Percentiles rank a stretch among this genome's conserved stretches.
Evolutionary conservation across 257 asterid genomes (phyloP).

Genomic region (Fraxinus cuspidata): DNA sequence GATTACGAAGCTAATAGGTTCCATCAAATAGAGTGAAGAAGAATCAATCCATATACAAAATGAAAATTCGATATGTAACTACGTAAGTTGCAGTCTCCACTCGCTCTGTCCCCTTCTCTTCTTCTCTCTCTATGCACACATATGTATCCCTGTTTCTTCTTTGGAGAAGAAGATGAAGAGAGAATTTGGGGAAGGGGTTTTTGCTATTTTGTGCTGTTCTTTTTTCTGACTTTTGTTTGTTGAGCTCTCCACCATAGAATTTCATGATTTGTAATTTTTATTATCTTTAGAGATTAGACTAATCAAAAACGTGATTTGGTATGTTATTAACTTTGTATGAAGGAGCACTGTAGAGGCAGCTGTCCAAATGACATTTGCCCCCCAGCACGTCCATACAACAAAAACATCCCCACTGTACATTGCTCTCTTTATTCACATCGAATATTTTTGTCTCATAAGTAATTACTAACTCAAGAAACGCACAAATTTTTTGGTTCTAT

Average conservation of each 20-base stretch:
- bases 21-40: slow-evolving; percentile 28
- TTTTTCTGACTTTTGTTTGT: not conserved
- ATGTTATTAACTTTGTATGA: not conserved
- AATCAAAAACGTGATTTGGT: too few relatives aligned
- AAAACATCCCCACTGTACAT: slow-evolving; percentile 32
- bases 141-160: slow-evolving; percentile 11
- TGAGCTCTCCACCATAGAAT: slow-evolving; percentile 14
- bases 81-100: slow-evolving; percentile 50
- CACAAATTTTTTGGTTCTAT: too few relatives aligned
- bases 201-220: not conserved
- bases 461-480: too few relatives aligned
- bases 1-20: slow-evolving; percentile 37
- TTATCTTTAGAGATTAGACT: too few relatives aligned
- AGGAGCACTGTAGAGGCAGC: slow-evolving; percentile 28
- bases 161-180: slow-evolving; percentile 34
- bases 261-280: not conserved
- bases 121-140: not conserved
- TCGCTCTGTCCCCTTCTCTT: slow-evolving; percentile 24
- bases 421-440: slow-evolving; percentile 28
- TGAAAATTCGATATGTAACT: slow-evolving; percentile 26
- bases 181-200: slow-evolving; percentile 32
- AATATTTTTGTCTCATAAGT: too few relatives aligned
- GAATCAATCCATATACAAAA: slow-evolving; percentile 27
- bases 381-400: slow-evolving; percentile 29
- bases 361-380: slow-evolving; percentile 31